Conservation (phyloP, 1,284 basidiomycete genomes). For the Tremellales sp. region DNA sequence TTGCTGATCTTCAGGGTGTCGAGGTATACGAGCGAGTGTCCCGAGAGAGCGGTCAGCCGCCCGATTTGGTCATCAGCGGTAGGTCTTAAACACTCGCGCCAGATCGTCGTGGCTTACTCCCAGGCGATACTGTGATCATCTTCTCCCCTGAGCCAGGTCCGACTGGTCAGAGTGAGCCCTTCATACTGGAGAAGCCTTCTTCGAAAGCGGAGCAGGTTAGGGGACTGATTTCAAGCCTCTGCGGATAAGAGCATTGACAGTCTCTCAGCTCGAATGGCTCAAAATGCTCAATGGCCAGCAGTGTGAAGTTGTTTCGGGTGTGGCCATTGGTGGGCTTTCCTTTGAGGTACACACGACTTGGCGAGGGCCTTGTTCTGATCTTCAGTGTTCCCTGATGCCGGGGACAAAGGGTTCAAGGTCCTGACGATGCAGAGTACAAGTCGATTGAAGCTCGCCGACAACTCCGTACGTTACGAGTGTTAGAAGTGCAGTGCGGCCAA, state of each 20-base stretch:
- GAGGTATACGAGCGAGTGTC: slow-evolving; percentile 88
- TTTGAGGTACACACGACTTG: background rate
- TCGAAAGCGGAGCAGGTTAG: slow-evolving; percentile 73
- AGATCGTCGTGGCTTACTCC: background rate
- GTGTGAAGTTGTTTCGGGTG: slow-evolving; percentile 88
- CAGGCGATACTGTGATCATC: slow-evolving; percentile 87
- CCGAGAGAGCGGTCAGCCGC: slow-evolving; percentile 67
- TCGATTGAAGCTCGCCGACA: slow-evolving; percentile 74
- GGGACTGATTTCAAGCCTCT: no score
- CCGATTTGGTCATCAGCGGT: slow-evolving; percentile 92
- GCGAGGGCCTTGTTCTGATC: background rate
- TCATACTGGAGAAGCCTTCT: slow-evolving; percentile 73
- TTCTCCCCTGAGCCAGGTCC: slow-evolving; percentile 68
- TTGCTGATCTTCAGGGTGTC: slow-evolving; percentile 55
- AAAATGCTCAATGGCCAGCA: slow-evolving; percentile 76
- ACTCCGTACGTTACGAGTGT: slow-evolving; percentile 49
- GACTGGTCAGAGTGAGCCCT: slow-evolving; percentile 30
- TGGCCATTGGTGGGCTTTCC: slow-evolving; percentile 62
- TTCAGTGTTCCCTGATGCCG: slow-evolving; percentile 78
- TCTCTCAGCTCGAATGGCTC: slow-evolving; percentile 84
- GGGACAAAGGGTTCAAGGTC: slow-evolving; percentile 78
- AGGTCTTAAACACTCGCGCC: slow-evolving; percentile 21
- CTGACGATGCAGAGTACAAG: slow-evolving; percentile 82
- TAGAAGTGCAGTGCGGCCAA: no score
- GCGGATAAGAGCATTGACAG: background rate